Evolutionary conservation across 768 basidiomycete genomes (phyloP).

Genomic region (Phanerochaete sordida): DNA sequence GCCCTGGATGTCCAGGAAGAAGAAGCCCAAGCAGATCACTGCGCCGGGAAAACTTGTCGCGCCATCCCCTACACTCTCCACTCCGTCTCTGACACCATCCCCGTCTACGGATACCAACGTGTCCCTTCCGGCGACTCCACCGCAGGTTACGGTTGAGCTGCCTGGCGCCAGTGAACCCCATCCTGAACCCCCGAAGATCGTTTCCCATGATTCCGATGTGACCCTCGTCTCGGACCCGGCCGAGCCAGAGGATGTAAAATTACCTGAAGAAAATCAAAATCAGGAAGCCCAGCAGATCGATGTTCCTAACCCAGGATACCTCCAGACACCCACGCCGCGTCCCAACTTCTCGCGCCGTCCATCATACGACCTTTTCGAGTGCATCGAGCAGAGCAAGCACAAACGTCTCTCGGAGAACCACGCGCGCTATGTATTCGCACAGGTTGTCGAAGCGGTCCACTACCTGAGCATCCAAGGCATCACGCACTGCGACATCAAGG

Average conservation of each 20-base stretch:
- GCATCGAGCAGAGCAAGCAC: slow-evolving; percentile 83
- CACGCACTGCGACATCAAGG: slow-evolving; percentile 94
- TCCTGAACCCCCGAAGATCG: not conserved
- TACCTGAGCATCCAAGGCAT: slow-evolving; percentile 83
- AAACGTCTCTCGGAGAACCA: slow-evolving; percentile 75
- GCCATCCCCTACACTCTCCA: slow-evolving; percentile 52
- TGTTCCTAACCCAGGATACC: not conserved
- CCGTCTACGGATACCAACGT: slow-evolving; percentile 43
- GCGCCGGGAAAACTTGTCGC: slow-evolving; percentile 23
- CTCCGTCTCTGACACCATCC: slow-evolving; percentile 58
- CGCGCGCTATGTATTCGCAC: slow-evolving; percentile 80
- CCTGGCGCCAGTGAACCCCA: not conserved
- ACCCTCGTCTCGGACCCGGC: not conserved
- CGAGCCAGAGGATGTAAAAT: not conserved
- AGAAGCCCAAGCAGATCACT: slow-evolving; percentile 23
- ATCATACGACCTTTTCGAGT: slow-evolving; percentile 93
- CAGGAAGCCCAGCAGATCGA: not conserved
- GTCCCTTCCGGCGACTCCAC: slow-evolving; percentile 42
- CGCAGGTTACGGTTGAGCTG: slow-evolving; percentile 4
- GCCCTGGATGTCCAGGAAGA: slow-evolving; percentile 65
- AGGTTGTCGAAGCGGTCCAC: slow-evolving; percentile 81
- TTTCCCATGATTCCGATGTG: not conserved
- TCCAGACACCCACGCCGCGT: slow-evolving; percentile 11
- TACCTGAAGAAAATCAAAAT: not conserved
- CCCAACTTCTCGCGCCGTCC: slow-evolving; percentile 59